These are phyloP conservation scores for Cucurbita ficifolia DNA, from an alignment of 306 rosid species.

Conservation along the genomic window DNA sequence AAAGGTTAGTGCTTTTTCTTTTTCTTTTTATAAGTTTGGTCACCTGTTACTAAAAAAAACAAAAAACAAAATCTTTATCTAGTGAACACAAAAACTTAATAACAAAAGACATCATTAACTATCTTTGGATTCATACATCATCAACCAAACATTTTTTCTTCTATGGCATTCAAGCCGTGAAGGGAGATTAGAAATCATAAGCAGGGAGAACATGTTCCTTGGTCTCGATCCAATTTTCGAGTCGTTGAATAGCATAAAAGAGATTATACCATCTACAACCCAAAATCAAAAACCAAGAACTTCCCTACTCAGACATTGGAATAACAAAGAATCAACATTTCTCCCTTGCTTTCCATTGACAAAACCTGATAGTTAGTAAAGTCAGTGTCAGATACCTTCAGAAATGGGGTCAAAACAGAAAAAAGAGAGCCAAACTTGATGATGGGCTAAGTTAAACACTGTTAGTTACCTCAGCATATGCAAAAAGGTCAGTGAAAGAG, in stretches of 20 bases:
- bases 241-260: not conserved
- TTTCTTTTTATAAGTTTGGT: not conserved
- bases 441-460: not conserved
- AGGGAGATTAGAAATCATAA: not conserved
- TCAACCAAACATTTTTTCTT: not conserved
- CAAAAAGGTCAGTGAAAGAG: conserved; percentile 1
- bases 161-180: not conserved
- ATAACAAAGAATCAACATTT: not conserved
- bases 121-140: not conserved
- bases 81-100: not conserved
- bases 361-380: conserved; percentile 3
- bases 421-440: not conserved
- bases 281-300: not conserved
- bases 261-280: not conserved
- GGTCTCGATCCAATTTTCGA: not conserved
- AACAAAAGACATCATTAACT: not conserved
- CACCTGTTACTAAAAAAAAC: not conserved
- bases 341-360: not conserved
- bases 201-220: not conserved
- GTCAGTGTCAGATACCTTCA: not conserved
- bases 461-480: conserved; percentile 7
- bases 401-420: not conserved
- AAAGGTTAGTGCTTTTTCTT: not conserved
- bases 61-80: not conserved
- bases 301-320: not conserved